phyloP scores from a whole-genome alignment of 257 asterid genomes.

The Asclepias syriaca region DNA sequence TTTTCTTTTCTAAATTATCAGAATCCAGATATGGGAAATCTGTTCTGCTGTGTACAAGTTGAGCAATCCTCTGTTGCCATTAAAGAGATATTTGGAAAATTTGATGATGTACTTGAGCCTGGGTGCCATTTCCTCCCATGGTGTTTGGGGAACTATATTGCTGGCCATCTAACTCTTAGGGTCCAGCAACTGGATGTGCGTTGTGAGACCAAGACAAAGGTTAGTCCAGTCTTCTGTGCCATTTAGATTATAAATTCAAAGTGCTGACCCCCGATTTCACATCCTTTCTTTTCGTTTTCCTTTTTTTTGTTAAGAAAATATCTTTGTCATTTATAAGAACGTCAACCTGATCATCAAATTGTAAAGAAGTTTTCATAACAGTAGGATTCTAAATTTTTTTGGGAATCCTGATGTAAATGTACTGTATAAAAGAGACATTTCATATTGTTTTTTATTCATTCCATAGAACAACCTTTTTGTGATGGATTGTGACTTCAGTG shows the following conservation, averaged over 20 bases:
- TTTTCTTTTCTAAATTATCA: not conserved
- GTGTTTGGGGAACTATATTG: conserved; percentile 33
- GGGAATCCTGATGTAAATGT: not conserved
- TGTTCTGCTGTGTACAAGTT: conserved; percentile 33
- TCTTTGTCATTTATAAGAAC: not conserved
- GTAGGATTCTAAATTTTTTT: not conserved
- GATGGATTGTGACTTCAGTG: not conserved
- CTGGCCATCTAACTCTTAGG: conserved; percentile 37
- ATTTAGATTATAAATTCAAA: no score
- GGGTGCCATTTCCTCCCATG: conserved; percentile 51
- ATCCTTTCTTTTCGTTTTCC: not conserved
- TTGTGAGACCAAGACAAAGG: conserved; percentile 46
- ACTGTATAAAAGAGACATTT: not conserved
- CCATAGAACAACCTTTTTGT: not conserved
- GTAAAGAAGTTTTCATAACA: not conserved
- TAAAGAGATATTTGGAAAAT: conserved; percentile 37
- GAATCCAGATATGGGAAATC: conserved; percentile 30
- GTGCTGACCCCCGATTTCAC: not conserved
- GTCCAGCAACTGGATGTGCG: conserved; percentile 44
- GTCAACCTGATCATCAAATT: not conserved
- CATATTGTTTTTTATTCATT: not conserved
- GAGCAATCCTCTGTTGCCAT: conserved; percentile 39
- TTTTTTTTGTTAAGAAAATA: no score
- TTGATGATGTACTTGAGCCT: conserved; percentile 37
- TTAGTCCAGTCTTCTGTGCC: not conserved